Base-by-base conservation (phyloP, 257 asterid species). In the Scutellaria minor region DNA sequence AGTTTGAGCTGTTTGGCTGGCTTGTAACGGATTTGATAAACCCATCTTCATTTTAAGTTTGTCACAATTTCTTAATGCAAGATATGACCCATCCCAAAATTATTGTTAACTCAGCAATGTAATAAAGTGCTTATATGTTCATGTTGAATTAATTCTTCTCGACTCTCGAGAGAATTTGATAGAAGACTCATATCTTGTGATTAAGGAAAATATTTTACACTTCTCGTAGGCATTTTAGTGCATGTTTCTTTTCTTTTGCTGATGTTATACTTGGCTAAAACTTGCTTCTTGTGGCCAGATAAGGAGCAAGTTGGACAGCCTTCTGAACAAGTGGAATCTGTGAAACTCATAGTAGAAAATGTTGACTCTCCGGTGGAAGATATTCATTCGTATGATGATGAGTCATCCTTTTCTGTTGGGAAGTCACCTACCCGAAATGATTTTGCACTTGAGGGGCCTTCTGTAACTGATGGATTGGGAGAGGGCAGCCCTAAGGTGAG, bases 401-500 rank as follows among this genome's bases (percentile, higher is more conserved):
- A 92, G 6, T 64, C 84, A 7, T 81, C 90, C 65, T 90, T 92
- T 83, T 81, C 89, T 69, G 86, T 90, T 71, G 98, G 96, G 24
- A 95, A 95, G 78, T 89, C 96, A 2, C 98, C 98, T 80, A 82
- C 77, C 3, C 88, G 74, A 73, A 86, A 81, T 79, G 90, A 87
- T 71, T 71, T 78, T 77, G 82, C 79, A 78, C 15, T 46, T 44
- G 87, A 80, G 83, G 79, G 73, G 80, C 74, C 83, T 35, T 66
- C 83, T 75, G 94, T 87, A 73, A 75, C 89, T 77, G 92, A 86
- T 9, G 99, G 92, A 70, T 90, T 95, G 51, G 99, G 99, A 53
- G 96, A 86, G 78, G 99, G 98, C 76, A 88, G 89, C 60, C 99
- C 99, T 66, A 90, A 90, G 97, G 99, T 95, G 73, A 55, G 37